Percentiles rank a stretch among this genome's conserved stretches.
Evolutionary conservation across 2,329 filamentous ascomycete genomes (phyloP).

Genomic region (Cladosporium austrohemisphaericum): DNA sequence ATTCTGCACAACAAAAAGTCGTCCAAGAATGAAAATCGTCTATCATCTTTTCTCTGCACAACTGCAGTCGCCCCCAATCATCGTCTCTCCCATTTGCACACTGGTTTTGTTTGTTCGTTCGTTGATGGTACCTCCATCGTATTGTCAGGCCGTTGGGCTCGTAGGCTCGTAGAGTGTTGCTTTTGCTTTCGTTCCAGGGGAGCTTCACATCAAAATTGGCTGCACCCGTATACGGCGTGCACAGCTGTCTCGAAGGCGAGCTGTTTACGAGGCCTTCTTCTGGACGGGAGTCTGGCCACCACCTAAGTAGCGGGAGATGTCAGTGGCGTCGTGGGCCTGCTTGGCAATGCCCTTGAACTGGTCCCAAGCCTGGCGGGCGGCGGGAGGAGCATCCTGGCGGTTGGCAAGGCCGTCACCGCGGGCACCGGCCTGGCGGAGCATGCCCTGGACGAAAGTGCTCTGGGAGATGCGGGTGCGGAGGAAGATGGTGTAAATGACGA

Average conservation of each 20-base stretch:
- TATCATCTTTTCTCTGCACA: slow-evolving; percentile 3
- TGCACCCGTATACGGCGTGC: neutral
- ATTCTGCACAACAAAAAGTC: neutral
- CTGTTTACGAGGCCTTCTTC: slow-evolving; percentile 61
- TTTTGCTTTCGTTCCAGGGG: slow-evolving; percentile 6
- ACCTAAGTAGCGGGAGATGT: slow-evolving; percentile 68
- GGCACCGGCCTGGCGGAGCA: slow-evolving; percentile 67
- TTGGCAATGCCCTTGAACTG: slow-evolving; percentile 67
- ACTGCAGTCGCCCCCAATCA: no score
- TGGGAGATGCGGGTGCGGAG: slow-evolving; percentile 85
- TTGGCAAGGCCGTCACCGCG: slow-evolving; percentile 78
- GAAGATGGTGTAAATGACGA: slow-evolving; percentile 84
- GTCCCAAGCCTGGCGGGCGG: slow-evolving; percentile 75
- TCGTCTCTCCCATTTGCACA: neutral
- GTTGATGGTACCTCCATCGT: slow-evolving; percentile 7
- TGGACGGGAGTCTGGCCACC: slow-evolving; percentile 49
- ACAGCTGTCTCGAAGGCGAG: slow-evolving; percentile 2
- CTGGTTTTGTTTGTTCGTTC: neutral
- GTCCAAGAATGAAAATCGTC: slow-evolving; percentile 12
- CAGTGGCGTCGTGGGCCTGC: slow-evolving; percentile 75
- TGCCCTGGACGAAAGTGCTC: slow-evolving; percentile 86
- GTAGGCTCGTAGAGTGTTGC: slow-evolving; percentile 14
- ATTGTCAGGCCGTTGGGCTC: slow-evolving; percentile 14
- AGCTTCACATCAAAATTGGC: slow-evolving; percentile 1
- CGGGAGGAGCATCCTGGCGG: slow-evolving; percentile 81